These are phyloP conservation scores for Bacidia gigantensis DNA, from an alignment of 495 filamentous ascomycete genomes.

Conservation along the genomic window DNA sequence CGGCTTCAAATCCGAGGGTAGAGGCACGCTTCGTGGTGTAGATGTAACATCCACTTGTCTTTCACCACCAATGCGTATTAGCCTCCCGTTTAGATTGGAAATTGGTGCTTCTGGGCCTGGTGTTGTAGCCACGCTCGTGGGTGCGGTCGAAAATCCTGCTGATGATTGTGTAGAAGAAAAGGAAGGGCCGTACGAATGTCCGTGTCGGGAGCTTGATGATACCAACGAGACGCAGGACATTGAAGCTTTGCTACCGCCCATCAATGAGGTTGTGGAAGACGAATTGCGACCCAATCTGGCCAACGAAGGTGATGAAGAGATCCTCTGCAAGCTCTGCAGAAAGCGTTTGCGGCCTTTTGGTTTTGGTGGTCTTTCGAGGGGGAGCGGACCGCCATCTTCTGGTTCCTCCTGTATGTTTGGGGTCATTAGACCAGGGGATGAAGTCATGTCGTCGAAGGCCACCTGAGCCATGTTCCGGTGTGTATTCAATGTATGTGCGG, in stretches of 20 bases:
- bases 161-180: constrained; percentile 45
- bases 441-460: constrained; percentile 11
- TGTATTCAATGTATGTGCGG: background rate
- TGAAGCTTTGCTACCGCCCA: constrained; percentile 56
- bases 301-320: constrained; percentile 75
- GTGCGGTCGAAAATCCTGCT: constrained; percentile 48
- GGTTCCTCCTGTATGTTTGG: constrained; percentile 8
- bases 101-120: constrained; percentile 25
- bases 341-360: constrained; percentile 61
- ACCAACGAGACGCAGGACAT: constrained; percentile 78
- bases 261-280: constrained; percentile 34
- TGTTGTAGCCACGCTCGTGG: constrained; percentile 43
- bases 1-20: constrained; percentile 53
- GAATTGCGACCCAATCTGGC: constrained; percentile 44
- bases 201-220: constrained; percentile 41
- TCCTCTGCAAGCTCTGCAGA: constrained; percentile 68
- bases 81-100: constrained; percentile 32
- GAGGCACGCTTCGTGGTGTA: constrained; percentile 36
- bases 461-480: constrained; percentile 14
- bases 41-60: constrained; percentile 12
- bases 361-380: constrained; percentile 43
- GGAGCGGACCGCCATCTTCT: constrained; percentile 19
- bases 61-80: constrained; percentile 35
- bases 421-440: constrained; percentile 13
- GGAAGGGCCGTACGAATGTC: constrained; percentile 38